These are phyloP conservation scores for Phytophthora kernoviae DNA, from an alignment of 352 stramenopile genomes.

Conservation along the genomic window DNA sequence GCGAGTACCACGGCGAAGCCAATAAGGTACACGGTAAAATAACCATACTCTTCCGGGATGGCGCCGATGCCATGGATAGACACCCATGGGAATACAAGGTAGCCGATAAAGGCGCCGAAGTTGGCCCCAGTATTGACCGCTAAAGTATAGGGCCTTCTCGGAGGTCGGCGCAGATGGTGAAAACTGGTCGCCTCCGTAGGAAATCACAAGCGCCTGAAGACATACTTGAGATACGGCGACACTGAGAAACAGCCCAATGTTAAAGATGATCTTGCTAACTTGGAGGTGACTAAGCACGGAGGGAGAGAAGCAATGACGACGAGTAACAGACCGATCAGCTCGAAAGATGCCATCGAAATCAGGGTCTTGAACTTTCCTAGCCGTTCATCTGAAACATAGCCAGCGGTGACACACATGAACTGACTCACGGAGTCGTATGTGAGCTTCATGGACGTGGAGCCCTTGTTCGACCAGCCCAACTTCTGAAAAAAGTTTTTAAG, in stretches of 20 bases:
- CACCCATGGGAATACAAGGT: slow-evolving; percentile 76
- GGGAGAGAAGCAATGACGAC: slow-evolving; percentile 52
- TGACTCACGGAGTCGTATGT: slow-evolving; percentile 72
- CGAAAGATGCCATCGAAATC: slow-evolving; percentile 27
- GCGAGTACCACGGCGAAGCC: slow-evolving; percentile 46
- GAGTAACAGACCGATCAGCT: slow-evolving; percentile 57
- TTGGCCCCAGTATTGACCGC: slow-evolving; percentile 86
- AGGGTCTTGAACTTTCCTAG: slow-evolving; percentile 49
- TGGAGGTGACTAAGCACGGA: slow-evolving; percentile 27
- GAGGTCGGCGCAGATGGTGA: slow-evolving; percentile 42
- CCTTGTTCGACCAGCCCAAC: slow-evolving; percentile 60
- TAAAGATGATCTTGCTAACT: slow-evolving; percentile 53
- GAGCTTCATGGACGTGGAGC: slow-evolving; percentile 65
- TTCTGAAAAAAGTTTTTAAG: slow-evolving; percentile 72
- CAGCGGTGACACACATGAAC: slow-evolving; percentile 58
- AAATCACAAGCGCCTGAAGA: slow-evolving; percentile 64
- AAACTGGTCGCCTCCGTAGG: slow-evolving; percentile 70
- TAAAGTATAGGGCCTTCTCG: slow-evolving; percentile 76
- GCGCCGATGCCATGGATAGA: slow-evolving; percentile 70
- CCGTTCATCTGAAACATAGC: slow-evolving; percentile 62
- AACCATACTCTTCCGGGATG: slow-evolving; percentile 43
- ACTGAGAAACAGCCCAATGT: slow-evolving; percentile 57
- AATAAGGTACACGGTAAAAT: slow-evolving; percentile 69
- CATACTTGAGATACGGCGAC: slow-evolving; percentile 54
- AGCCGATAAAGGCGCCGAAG: slow-evolving; percentile 72